Evolutionary conservation across 2,329 filamentous ascomycete species (phyloP), one percentile per base, ranked within the genome.

Genomic region (Acephala macrosclerotiorum): DNA sequence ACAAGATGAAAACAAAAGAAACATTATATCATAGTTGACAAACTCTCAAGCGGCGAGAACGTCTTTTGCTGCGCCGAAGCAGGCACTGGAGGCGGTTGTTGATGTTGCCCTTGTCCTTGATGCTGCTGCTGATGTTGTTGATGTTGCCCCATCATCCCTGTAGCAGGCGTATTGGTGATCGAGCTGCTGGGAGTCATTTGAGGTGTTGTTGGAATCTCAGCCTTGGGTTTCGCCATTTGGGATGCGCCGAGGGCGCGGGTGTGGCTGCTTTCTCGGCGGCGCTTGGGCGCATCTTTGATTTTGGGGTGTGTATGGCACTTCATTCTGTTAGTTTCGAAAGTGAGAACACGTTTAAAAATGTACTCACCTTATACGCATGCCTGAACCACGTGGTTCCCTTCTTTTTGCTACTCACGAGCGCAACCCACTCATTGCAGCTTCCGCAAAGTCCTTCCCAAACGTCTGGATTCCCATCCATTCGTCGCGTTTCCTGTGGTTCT

Each of bases 321-420:
- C 12, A 65, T 67, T 51, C 16, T 51, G 57, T 22, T 20, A 3
- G 29, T 58, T 63, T 20, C 33, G 29, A 29, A 22, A 55, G 5
- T 29, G 49, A 22, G 20, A 42, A 45, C 14, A 33, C 12, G 1
- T 11, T 62, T 36, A 11, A 12, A 33, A 77, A 81, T 77, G n/a
- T n/a, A n/a, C n/a, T n/a, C 79, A 92, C 91, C 85, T 95, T 96
- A 82, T 96, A 96, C 56, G 92, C 92, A 78, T 96, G 93, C 70
- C 93, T 84, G 78, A 95, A 96, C 92, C 92, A 96, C 3, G 92
- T 94, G 0, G 92, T 96, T n/a, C 92, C 92, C 81, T 95, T 94
- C 83, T 95, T 95, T 81, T 95, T 95, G 77, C 89, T 93, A 80
- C 91, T 94, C 49, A 94, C 91, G 40, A 94, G 81, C 14, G 90